phyloP scores from a whole-genome alignment of 1,284 basidiomycete genomes.

The Acaromyces ingoldii region DNA sequence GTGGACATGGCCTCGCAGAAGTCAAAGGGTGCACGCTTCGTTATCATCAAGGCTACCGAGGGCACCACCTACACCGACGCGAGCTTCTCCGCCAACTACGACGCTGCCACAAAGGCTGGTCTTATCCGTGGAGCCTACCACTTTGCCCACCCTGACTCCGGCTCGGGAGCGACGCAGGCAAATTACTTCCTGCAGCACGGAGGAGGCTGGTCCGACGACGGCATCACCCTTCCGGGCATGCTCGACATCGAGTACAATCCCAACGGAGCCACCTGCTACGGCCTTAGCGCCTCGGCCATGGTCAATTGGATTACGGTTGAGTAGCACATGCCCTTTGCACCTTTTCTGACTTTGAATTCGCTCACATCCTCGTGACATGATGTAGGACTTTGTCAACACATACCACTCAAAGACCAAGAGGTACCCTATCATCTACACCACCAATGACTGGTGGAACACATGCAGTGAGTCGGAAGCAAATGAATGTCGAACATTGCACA shows the following conservation, averaged over 20 bases:
- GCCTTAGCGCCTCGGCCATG: constrained; percentile 58
- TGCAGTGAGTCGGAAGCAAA: no score
- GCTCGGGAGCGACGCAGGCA: constrained; percentile 60
- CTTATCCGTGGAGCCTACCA: constrained; percentile 63
- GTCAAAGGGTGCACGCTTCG: constrained; percentile 61
- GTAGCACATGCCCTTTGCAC: no score
- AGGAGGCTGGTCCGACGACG: constrained; percentile 52
- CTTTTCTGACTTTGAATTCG: neutral
- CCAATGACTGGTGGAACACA: constrained; percentile 64
- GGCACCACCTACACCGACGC: constrained; percentile 56
- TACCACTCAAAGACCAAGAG: constrained; percentile 58
- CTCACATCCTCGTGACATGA: no score
- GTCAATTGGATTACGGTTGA: constrained; percentile 65
- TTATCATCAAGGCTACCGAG: constrained; percentile 68
- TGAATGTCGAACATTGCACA: no score
- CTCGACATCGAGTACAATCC: constrained; percentile 20
- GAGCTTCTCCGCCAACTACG: constrained; percentile 58
- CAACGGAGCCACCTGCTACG: constrained; percentile 56
- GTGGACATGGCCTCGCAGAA: constrained; percentile 60
- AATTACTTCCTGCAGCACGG: constrained; percentile 62
- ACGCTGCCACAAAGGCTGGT: constrained; percentile 59
- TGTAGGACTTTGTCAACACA: constrained; percentile 55
- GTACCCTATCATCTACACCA: constrained; percentile 61
- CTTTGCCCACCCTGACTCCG: constrained; percentile 57
- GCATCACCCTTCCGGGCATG: constrained; percentile 37